These are phyloP conservation scores for Kuraishia molischiana DNA, from an alignment of 805 yeast genomes.

Conservation along the genomic window DNA sequence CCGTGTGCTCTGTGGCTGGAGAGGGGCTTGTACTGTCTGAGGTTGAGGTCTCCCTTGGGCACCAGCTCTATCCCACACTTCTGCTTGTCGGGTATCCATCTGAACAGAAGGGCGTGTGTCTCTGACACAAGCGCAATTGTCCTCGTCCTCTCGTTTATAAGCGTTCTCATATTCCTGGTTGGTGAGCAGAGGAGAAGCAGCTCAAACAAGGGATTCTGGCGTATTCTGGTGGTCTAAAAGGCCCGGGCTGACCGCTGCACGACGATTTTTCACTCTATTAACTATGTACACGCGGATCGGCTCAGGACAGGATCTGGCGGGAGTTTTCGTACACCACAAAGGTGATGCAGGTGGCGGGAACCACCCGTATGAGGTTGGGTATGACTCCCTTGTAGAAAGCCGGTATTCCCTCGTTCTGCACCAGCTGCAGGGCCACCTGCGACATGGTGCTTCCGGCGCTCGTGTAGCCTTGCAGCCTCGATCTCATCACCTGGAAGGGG, in stretches of 20 bases:
- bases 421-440: conserved; percentile 28
- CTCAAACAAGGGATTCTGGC: not conserved
- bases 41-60: conserved; percentile 24
- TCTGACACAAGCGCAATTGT: conserved; percentile 31
- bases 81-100: conserved; percentile 23
- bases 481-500: conserved; percentile 75
- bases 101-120: conserved; percentile 35
- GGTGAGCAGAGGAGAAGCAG: not conserved
- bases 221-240: not conserved
- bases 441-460: conserved; percentile 16
- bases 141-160: conserved; percentile 24
- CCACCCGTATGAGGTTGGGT: conserved; percentile 70
- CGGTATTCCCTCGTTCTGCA: conserved; percentile 38
- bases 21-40: conserved; percentile 29
- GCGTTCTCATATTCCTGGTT: conserved; percentile 21
- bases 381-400: conserved; percentile 82
- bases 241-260: not conserved
- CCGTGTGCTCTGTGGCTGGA: conserved; percentile 44
- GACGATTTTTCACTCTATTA: not conserved
- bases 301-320: conserved; percentile 15
- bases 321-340: conserved; percentile 74
- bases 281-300: no score
- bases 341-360: conserved; percentile 91
- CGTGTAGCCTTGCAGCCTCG: conserved; percentile 57
- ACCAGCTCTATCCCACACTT: conserved; percentile 42